Base-by-base conservation (phyloP, 441 rosid species). In the Lepidium campestre region DNA sequence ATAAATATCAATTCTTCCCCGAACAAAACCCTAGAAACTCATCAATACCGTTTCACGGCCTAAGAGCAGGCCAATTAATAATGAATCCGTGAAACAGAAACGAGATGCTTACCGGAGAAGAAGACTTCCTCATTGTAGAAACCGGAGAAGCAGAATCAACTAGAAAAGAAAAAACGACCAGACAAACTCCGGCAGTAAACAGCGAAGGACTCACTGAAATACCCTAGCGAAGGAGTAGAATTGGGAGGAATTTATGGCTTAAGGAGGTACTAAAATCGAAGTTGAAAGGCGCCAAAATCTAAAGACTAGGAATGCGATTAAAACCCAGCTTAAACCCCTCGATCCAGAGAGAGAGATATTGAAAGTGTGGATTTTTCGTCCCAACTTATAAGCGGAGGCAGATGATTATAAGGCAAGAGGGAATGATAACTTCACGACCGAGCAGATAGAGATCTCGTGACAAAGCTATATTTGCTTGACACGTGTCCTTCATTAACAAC, bases 381-480 rank as follows among this genome's bases (percentile, higher is more conserved):
- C 40, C 1, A 50, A 11, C 14, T 73, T 73, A 73, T 67, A 74
- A 67, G 69, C 72, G 32, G 46, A 67, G 46, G 50, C 44, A 29
- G 72, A 44, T 66, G 72, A 44, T 37, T 57, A 29, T 29, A 15
- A 14, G 69, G 46, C 6, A 40, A 54, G 31, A 31, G 70, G 55
- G 59, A 41, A 61, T 62, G 77, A 55, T 67, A 74, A 47, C n/a
- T 62, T 74, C 73, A 74, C 77, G 65, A 56, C 69, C 59, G 70
- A 62, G 73, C 69, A 62, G 41, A 67, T 67, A 54, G 9, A 62
- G 68, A 61, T 56, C 57, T 41, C 59, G 29, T 74, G 13, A 74
- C 73, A 31, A 62, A 10, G 34, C 57, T 44, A 1, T 17, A 2
- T 4, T 5, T 2, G 46, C 54, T 0, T 32, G 53, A 53, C 77